Percentiles rank a stretch among this genome's conserved stretches.
phyloP scores from a whole-genome alignment of 768 basidiomycete species.

The Chlorophyllum brunneum region DNA sequence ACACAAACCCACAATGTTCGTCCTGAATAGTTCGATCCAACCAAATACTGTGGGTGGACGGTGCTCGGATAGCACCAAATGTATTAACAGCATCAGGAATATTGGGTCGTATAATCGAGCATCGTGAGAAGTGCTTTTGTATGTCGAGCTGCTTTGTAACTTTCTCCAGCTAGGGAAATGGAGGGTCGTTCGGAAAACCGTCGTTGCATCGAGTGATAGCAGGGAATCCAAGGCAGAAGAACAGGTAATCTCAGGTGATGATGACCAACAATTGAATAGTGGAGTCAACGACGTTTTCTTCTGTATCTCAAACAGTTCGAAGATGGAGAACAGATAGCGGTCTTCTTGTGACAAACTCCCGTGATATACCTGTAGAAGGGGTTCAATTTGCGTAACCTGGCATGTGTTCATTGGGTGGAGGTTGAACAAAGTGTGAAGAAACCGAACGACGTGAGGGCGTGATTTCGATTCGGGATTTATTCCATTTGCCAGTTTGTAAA shows the following conservation, averaged over 20 bases:
- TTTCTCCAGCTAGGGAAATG: conserved; percentile 66
- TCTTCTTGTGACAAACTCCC: conserved; percentile 71
- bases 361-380: conserved; percentile 68
- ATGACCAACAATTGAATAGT: conserved; percentile 66
- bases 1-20: conserved; percentile 71
- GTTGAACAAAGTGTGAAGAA: conserved; percentile 66
- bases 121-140: conserved; percentile 27
- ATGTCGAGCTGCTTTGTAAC: conserved; percentile 33
- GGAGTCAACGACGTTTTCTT: conserved; percentile 61
- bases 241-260: conserved; percentile 32
- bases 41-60: conserved; percentile 54
- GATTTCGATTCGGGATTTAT: conserved; percentile 23
- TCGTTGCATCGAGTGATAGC: conserved; percentile 62
- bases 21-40: conserved; percentile 88
- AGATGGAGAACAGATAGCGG: conserved; percentile 63
- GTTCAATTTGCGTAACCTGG: conserved; percentile 79
- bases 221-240: conserved; percentile 62
- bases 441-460: conserved; percentile 44
- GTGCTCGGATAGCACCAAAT: conserved; percentile 58
- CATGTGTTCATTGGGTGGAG: conserved; percentile 81
- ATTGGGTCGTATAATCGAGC: conserved; percentile 71
- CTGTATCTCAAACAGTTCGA: conserved; percentile 74
- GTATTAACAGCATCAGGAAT: conserved; percentile 67
- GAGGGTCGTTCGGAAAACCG: conserved; percentile 68
- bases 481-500: conserved; percentile 42